Base-by-base conservation (phyloP, 768 basidiomycete genomes). In the Filobasidium wieringae region DNA sequence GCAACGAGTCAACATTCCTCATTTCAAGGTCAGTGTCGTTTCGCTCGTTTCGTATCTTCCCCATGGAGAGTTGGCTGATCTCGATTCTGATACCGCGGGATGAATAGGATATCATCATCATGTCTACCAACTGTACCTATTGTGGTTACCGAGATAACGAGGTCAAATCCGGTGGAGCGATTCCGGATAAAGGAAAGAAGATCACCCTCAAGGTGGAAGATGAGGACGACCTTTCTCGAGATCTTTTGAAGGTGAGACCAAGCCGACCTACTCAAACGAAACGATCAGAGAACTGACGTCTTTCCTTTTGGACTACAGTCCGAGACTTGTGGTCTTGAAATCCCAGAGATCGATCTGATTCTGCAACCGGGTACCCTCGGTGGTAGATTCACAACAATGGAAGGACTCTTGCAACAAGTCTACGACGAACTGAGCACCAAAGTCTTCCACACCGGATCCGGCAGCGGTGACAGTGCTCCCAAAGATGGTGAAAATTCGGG, bases 81-180 rank as follows among this genome's bases (percentile, higher is more conserved):
- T 31, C 9, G 39, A n/a, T n/a, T n/a, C 19, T 41, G n/a, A 40
- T 32, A 12, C 50, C 26, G 3, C 3, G 29, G n/a, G 7, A n/a
- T n/a, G n/a, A n/a, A n/a, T 62, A 95, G 92, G 91, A 99, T 65
- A 85, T 90, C 56, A 76, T 97, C 54, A 93, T 97, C 75, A 96
- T 96, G 91, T 93, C 93, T 24, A 92, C 92, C 6, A 96, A 95
- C 71, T 97, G 95, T 72, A 88, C 91, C 58, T 74, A 77, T 52
- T 99, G 95, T 73, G 95, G 95, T 1, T 99, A 97, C 74, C 80
- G 88, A 57, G 95, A 99, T 74, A 97, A 92, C 67, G 95, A 99
- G 76, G 86, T 99, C 68, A 99, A 99, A 73, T 87, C 89, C 5
- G 89, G 93, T 22, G 76, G 84, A 1, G 91, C 92, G 0, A 88